Percentiles rank a stretch among this genome's conserved stretches.
These are phyloP conservation scores for Aureobasidium pullulans DNA, from an alignment of 2,329 filamentous ascomycete genomes.

Conservation along the genomic window DNA sequence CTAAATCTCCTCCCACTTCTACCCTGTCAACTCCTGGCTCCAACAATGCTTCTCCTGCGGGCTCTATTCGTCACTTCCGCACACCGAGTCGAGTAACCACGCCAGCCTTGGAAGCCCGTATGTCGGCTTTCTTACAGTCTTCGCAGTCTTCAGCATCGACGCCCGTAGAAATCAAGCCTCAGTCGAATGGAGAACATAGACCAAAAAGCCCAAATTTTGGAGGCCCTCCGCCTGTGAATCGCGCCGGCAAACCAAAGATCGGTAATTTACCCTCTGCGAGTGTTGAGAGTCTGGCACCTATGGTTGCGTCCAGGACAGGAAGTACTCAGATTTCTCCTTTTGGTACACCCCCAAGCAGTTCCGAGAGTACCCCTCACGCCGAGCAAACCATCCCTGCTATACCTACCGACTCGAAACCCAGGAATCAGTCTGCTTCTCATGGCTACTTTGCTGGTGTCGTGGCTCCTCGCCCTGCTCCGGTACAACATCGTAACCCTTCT, in stretches of 20 bases:
- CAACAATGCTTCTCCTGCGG: conserved; percentile 20
- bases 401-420: not conserved
- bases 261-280: conserved; percentile 35
- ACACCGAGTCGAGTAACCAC: conserved; percentile 35
- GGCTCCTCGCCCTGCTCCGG: not conserved
- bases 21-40: conserved; percentile 20
- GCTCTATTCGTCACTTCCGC: conserved; percentile 25
- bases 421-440: not conserved
- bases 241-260: conserved; percentile 69
- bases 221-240: conserved; percentile 68
- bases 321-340: conserved; percentile 58
- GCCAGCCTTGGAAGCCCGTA: conserved; percentile 34
- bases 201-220: conserved; percentile 25
- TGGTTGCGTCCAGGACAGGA: not conserved
- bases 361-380: conserved; percentile 42
- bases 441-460: conserved; percentile 12
- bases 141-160: conserved; percentile 15
- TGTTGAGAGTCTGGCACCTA: conserved; percentile 21
- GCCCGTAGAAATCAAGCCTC: not conserved
- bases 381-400: not conserved
- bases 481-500: conserved; percentile 1
- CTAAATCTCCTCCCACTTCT: conserved; percentile 12
- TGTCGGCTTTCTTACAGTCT: conserved; percentile 27
- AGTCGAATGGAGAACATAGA: not conserved
- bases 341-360: conserved; percentile 73